Percentiles rank a stretch among this genome's conserved stretches.
Evolutionary conservation across 306 rosid species (phyloP).

Genomic region (Geum urbanum): DNA sequence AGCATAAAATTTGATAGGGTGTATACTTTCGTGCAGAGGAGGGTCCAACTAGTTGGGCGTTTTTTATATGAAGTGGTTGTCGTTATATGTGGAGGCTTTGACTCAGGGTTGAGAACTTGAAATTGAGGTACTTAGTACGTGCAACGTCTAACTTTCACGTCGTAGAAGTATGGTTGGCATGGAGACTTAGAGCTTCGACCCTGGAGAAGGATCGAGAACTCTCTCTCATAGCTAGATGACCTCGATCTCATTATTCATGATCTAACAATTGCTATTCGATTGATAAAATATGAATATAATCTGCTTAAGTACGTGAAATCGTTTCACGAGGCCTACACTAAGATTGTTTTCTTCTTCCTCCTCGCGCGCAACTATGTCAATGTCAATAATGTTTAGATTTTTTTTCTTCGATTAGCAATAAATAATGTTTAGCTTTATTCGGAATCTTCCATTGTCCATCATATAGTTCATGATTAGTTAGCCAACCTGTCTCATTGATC

Average conservation of each 20-base stretch:
- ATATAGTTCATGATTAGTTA: not conserved
- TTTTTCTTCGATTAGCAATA: not conserved
- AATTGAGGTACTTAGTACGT: not conserved
- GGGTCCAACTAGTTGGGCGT: constrained; percentile 1
- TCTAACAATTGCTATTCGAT: no score
- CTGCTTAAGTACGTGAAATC: not conserved
- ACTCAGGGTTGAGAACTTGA: constrained; percentile 14
- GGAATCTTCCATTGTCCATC: not conserved
- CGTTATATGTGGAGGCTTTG: not conserved
- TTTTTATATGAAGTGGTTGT: not conserved
- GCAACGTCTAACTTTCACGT: constrained; percentile 14
- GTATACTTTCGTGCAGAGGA: not conserved
- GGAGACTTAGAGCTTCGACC: no score
- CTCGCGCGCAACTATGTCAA: no score
- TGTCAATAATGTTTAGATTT: not conserved
- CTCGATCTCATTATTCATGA: no score
- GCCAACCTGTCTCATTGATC: not conserved
- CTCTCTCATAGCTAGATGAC: no score
- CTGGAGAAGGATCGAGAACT: not conserved
- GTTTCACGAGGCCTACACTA: not conserved
- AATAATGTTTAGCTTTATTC: not conserved
- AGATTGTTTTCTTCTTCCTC: no score
- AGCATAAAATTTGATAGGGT: not conserved
- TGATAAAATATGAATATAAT: not conserved
- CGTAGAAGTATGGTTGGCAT: not conserved